Conservation (phyloP, 2,329 filamentous ascomycete species). For the Aspergillus felis region DNA sequence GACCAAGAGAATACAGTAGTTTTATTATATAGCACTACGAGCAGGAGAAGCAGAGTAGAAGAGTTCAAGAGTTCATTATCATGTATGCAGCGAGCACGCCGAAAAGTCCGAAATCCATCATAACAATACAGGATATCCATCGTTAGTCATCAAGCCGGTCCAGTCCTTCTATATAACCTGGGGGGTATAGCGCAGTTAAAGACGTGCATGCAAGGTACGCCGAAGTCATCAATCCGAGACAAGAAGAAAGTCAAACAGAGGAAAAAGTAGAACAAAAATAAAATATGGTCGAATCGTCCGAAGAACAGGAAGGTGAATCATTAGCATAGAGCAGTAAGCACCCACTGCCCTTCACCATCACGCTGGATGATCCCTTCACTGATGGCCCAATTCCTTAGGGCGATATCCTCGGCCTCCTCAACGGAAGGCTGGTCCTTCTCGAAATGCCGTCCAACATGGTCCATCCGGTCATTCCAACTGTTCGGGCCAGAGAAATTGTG, state of each 20-base stretch:
- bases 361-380: constrained; percentile 28
- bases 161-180: neutral
- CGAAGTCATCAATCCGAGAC: neutral
- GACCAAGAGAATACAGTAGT: too few relatives aligned
- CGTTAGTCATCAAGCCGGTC: neutral
- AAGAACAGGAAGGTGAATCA: neutral
- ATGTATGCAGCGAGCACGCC: neutral
- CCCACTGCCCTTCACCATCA: constrained; percentile 17
- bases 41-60: neutral
- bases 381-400: constrained; percentile 38
- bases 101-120: neutral
- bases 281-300: neutral
- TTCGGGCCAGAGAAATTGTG: constrained; percentile 56
- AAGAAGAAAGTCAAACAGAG: constrained; percentile 12
- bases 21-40: neutral
- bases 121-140: neutral
- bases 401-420: constrained; percentile 39
- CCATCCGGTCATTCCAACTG: constrained; percentile 79
- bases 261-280: constrained; percentile 18
- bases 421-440: constrained; percentile 52
- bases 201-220: neutral
- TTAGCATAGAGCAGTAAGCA: constrained; percentile 16
- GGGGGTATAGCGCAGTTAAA: neutral
- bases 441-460: constrained; percentile 79
- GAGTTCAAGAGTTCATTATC: neutral